Evolutionary conservation across 352 stramenopile species (phyloP).

Genomic region (Phytophthora crassamura): DNA sequence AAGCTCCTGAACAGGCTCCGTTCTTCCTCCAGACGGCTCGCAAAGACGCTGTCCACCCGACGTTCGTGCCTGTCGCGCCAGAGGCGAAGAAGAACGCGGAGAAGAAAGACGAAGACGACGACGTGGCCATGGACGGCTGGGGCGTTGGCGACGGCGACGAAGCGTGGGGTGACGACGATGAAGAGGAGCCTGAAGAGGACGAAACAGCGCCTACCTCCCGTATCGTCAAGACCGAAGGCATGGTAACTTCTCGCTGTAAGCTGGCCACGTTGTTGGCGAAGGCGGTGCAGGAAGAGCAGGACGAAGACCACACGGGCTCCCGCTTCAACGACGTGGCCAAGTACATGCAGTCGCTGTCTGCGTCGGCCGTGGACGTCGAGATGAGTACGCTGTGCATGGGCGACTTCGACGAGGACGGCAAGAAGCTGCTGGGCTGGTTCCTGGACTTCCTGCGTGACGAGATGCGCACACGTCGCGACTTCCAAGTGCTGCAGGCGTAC

Average conservation of each 20-base stretch:
- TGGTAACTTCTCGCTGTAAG: constrained; percentile 79
- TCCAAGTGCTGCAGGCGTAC: constrained; percentile 87
- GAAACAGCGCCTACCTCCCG: constrained; percentile 49
- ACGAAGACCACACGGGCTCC: constrained; percentile 20
- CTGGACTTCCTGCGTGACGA: constrained; percentile 70
- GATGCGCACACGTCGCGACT: constrained; percentile 69
- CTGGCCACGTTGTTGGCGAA: constrained; percentile 62
- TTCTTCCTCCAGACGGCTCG: constrained; percentile 95
- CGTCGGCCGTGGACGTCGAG: constrained; percentile 79
- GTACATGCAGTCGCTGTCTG: constrained; percentile 82
- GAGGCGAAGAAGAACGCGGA: constrained; percentile 34
- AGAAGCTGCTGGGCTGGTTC: constrained; percentile 68
- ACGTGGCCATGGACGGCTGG: constrained; percentile 70
- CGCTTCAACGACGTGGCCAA: constrained; percentile 53
- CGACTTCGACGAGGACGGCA: constrained; percentile 80
- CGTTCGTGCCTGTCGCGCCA: constrained; percentile 64
- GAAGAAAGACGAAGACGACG: constrained; percentile 32
- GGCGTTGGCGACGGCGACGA: constrained; percentile 66
- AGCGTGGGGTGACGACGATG: constrained; percentile 65
- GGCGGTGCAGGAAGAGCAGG: constrained; percentile 34
- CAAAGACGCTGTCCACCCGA: constrained; percentile 81
- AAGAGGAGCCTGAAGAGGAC: constrained; percentile 34
- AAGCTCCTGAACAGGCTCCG: constrained; percentile 93
- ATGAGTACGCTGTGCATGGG: constrained; percentile 88
- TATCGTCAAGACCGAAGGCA: constrained; percentile 74